These are phyloP conservation scores for Nymphaea colorata DNA, from an alignment of 164 flowering plant species.

Conservation along the genomic window DNA sequence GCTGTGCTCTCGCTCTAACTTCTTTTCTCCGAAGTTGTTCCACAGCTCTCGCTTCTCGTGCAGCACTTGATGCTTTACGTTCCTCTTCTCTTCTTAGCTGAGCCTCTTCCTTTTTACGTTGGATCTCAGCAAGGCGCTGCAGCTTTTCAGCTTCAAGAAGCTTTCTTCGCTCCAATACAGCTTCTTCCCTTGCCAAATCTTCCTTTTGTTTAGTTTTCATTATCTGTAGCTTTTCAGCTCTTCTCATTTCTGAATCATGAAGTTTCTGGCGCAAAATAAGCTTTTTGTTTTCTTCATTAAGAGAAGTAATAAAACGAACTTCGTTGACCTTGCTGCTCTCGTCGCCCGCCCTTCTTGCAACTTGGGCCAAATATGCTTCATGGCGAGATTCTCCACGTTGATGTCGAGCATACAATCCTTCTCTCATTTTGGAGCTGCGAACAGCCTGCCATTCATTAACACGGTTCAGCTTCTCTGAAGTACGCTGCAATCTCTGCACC, in stretches of 20 bases:
- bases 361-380: slow-evolving; percentile 90
- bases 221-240: slow-evolving; percentile 87
- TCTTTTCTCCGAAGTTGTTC: slow-evolving; percentile 80
- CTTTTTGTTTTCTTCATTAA: slow-evolving; percentile 92
- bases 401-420: slow-evolving; percentile 86
- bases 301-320: slow-evolving; percentile 93
- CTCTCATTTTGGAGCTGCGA: slow-evolving; percentile 70
- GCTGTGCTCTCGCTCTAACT: slow-evolving; percentile 85
- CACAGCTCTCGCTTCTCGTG: slow-evolving; percentile 81
- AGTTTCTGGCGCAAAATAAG: slow-evolving; percentile 73
- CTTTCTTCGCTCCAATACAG: slow-evolving; percentile 84
- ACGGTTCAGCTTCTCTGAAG: slow-evolving; percentile 81
- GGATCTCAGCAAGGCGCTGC: slow-evolving; percentile 93
- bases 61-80: slow-evolving; percentile 89
- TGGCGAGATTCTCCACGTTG: slow-evolving; percentile 85
- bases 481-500: slow-evolving; percentile 78
- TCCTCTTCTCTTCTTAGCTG: slow-evolving; percentile 91
- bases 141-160: slow-evolving; percentile 82
- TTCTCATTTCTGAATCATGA: slow-evolving; percentile 85
- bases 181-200: slow-evolving; percentile 94
- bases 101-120: slow-evolving; percentile 90
- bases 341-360: slow-evolving; percentile 91
- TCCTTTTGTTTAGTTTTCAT: slow-evolving; percentile 81
- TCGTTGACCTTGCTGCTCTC: slow-evolving; percentile 96
- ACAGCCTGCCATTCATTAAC: slow-evolving; percentile 93